A percentile compares a stretch with the other conserved stretches of the same genome.
Evolutionary conservation across 2,329 filamentous ascomycete species (phyloP).

Genomic region (Aspergillus pseudoglaucus): DNA sequence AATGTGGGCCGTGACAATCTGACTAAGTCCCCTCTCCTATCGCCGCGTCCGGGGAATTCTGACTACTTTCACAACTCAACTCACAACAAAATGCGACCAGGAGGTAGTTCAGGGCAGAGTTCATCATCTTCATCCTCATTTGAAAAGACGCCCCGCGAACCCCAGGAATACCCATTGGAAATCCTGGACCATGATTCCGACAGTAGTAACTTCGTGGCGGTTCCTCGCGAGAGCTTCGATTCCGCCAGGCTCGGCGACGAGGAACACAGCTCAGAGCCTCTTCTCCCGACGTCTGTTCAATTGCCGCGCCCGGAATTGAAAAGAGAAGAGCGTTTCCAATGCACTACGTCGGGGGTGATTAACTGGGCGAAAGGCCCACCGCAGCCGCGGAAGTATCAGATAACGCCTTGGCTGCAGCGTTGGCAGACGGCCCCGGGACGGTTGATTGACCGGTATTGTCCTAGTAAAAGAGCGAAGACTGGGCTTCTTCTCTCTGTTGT

Average conservation of each 20-base stretch:
- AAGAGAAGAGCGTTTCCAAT: conserved; percentile 13
- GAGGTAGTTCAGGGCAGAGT: not conserved
- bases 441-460: conserved; percentile 24
- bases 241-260: conserved; percentile 7
- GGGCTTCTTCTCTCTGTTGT: conserved; percentile 20
- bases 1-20: not conserved
- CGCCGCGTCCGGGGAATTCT: not conserved
- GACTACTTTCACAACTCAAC: not conserved
- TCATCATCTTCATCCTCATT: conserved; percentile 1
- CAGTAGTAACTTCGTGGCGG: conserved; percentile 6
- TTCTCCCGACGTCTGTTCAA: conserved; percentile 14
- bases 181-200: conserved; percentile 2
- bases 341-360: conserved; percentile 15
- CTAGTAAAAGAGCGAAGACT: conserved; percentile 16
- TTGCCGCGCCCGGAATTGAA: not conserved
- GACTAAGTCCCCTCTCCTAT: not conserved
- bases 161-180: conserved; percentile 3
- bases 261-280: conserved; percentile 13
- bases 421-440: conserved; percentile 30
- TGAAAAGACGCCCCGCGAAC: conserved; percentile 1
- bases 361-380: conserved; percentile 26
- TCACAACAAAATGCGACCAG: not conserved
- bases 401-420: conserved; percentile 25
- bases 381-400: conserved; percentile 27
- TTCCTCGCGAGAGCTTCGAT: conserved; percentile 13